Conservation (phyloP, 2,329 filamentous ascomycete species). For the Pseudopyrenochaeta lycopersici region DNA sequence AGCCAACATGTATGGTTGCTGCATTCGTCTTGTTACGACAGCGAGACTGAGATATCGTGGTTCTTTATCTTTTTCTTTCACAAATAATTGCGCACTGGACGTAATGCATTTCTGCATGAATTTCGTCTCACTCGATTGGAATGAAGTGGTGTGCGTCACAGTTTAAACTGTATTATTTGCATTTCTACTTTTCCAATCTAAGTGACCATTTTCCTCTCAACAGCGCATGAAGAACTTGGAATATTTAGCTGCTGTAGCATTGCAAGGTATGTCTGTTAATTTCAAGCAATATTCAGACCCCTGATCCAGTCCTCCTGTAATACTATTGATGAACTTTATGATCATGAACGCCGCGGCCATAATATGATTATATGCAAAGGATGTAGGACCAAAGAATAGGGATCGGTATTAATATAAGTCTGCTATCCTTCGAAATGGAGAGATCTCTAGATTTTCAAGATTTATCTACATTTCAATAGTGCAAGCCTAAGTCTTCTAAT, state of each 20-base stretch:
- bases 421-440: neutral
- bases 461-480: too few relatives aligned
- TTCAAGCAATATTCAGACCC: neutral
- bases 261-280: neutral
- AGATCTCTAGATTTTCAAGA: too few relatives aligned
- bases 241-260: neutral
- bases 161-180: neutral
- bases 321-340: neutral
- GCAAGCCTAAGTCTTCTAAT: too few relatives aligned
- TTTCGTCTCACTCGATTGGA: neutral
- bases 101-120: too few relatives aligned
- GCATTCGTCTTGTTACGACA: too few relatives aligned
- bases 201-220: neutral
- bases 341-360: neutral
- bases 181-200: neutral
- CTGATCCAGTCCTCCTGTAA: neutral
- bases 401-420: neutral
- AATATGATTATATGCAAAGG: neutral
- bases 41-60: too few relatives aligned
- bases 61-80: too few relatives aligned
- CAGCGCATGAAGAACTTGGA: neutral
- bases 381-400: neutral
- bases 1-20: too few relatives aligned
- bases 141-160: neutral
- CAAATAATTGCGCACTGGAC: too few relatives aligned